Percentiles rank a stretch among this genome's conserved stretches.
phyloP scores from a whole-genome alignment of 2,329 filamentous ascomycete genomes.

The Trichophyton mentagrophytes region DNA sequence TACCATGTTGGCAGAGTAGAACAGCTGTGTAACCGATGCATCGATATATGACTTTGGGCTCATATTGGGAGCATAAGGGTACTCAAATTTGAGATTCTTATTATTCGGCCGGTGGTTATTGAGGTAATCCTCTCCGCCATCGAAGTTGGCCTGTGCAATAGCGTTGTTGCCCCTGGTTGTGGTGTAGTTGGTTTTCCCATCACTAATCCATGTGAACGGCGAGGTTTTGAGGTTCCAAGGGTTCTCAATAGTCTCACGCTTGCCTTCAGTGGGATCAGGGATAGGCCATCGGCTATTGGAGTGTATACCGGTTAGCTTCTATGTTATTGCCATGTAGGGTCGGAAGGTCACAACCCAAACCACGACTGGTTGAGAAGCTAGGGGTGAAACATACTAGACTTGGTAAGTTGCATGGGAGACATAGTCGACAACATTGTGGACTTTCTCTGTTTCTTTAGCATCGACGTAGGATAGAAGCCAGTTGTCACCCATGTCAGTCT shows the following conservation, averaged over 20 bases:
- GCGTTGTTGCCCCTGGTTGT: conserved; percentile 12
- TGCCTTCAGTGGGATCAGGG: conserved; percentile 10
- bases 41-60: conserved; percentile 8
- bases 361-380: too few relatives aligned
- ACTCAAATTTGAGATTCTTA: conserved; percentile 8
- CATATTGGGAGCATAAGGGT: conserved; percentile 9
- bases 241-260: conserved; percentile 5
- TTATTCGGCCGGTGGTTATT: conserved; percentile 12
- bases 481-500: conserved; percentile 12
- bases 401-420: conserved; percentile 10
- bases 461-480: conserved; percentile 12
- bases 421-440: conserved; percentile 10
- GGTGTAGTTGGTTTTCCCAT: conserved; percentile 6
- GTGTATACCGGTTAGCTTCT: background rate
- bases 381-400: conserved; percentile 8
- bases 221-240: conserved; percentile 9
- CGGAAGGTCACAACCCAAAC: background rate
- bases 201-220: conserved; percentile 8
- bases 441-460: conserved; percentile 9
- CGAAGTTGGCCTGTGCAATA: conserved; percentile 11
- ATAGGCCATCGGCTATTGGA: conserved; percentile 6
- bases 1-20: conserved; percentile 10
- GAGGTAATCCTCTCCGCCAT: conserved; percentile 7
- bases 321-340: background rate
- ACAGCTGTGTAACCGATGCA: conserved; percentile 10